Evolutionary conservation across 352 stramenopile genomes (phyloP).

Genomic region (Thalassiosira livingstoniorum): DNA sequence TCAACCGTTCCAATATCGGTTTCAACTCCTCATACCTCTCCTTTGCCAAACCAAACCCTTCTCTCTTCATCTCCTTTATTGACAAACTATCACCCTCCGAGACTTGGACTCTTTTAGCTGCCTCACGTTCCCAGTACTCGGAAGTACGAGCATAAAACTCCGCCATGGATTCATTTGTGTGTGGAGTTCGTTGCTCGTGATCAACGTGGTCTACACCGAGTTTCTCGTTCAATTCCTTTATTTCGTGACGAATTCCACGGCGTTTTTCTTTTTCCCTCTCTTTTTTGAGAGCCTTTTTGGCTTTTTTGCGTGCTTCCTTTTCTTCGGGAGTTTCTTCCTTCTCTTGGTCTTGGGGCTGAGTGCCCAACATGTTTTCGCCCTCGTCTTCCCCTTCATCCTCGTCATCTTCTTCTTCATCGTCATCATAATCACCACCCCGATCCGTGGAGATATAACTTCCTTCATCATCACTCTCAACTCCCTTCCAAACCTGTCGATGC

Average conservation of each 20-base stretch:
- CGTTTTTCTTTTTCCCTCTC: conserved; percentile 67
- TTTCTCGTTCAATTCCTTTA: conserved; percentile 69
- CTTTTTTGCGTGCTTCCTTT: conserved; percentile 88
- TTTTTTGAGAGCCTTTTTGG: conserved; percentile 86
- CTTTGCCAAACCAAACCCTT: conserved; percentile 76
- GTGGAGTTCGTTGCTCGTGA: conserved; percentile 66
- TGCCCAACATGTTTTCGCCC: too few relatives aligned
- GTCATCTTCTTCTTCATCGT: conserved; percentile 86
- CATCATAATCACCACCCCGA: conserved; percentile 86
- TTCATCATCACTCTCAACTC: conserved; percentile 80
- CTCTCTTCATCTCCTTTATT: conserved; percentile 78
- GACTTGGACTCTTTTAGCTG: conserved; percentile 34
- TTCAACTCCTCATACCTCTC: conserved; percentile 73
- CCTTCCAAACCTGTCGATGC: conserved; percentile 91
- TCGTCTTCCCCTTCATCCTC: conserved; percentile 75
- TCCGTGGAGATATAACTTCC: conserved; percentile 78
- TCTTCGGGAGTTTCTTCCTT: conserved; percentile 72
- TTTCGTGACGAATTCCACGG: conserved; percentile 66
- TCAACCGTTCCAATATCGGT: conserved; percentile 67
- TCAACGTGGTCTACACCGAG: conserved; percentile 68
- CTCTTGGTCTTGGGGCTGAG: conserved; percentile 55
- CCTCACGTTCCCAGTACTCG: conserved; percentile 72
- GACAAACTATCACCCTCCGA: conserved; percentile 51
- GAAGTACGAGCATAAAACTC: conserved; percentile 83
- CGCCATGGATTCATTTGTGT: conserved; percentile 67